A percentile compares a stretch with the other conserved stretches of the same genome.
phyloP scores from a whole-genome alignment of 1,284 basidiomycete genomes.

The Athelia sp. region DNA sequence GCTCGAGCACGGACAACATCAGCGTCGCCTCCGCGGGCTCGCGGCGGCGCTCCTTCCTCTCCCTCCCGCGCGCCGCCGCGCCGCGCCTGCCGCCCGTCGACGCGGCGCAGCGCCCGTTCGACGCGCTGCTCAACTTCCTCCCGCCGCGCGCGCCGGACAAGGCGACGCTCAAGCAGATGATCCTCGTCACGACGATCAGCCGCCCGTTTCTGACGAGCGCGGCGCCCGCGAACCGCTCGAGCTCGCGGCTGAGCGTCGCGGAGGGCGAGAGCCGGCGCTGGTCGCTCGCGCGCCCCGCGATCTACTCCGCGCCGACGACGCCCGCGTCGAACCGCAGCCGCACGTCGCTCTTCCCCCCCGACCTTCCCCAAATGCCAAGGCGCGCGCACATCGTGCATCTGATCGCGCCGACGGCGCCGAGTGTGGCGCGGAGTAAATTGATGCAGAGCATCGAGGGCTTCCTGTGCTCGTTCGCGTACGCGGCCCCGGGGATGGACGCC shows the following conservation, averaged over 20 bases:
- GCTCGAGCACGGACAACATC: not conserved
- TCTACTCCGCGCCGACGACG: constrained; percentile 11
- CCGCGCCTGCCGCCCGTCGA: constrained; percentile 15
- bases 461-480: constrained; percentile 26
- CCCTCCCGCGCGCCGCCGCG: not conserved
- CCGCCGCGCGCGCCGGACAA: constrained; percentile 27
- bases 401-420: constrained; percentile 12
- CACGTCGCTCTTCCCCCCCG: constrained; percentile 22
- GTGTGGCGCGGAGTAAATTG: constrained; percentile 13
- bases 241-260: not conserved
- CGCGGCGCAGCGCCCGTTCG: constrained; percentile 32
- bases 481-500: constrained; percentile 4
- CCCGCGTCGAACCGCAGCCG: constrained; percentile 7
- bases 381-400: constrained; percentile 10
- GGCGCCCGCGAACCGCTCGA: constrained; percentile 2
- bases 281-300: not conserved
- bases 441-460: constrained; percentile 32
- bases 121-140: constrained; percentile 35
- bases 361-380: constrained; percentile 18
- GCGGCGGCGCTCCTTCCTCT: not conserved
- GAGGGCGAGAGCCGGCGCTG: not conserved
- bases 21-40: not conserved
- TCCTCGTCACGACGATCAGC: constrained; percentile 37
- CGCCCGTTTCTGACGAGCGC: constrained; percentile 33
- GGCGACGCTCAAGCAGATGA: constrained; percentile 33